phyloP scores from a whole-genome alignment of 1,284 basidiomycete genomes.

The Thecaphora thlaspeos region DNA sequence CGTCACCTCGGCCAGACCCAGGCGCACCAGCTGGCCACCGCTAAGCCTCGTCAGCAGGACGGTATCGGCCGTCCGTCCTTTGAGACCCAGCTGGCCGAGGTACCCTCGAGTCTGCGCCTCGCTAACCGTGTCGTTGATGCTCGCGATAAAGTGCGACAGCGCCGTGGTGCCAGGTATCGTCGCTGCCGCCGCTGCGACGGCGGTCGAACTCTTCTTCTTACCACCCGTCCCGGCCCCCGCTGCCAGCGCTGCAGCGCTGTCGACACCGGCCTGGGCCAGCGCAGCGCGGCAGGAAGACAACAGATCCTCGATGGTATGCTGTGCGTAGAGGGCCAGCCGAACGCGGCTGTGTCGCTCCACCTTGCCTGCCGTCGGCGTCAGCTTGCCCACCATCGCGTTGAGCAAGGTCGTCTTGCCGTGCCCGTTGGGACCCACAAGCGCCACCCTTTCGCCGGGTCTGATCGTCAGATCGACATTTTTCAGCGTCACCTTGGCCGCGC shows the following conservation, averaged over 20 bases:
- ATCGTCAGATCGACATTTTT: slow-evolving; percentile 65
- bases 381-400: slow-evolving; percentile 64
- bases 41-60: slow-evolving; percentile 25
- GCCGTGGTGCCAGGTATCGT: slow-evolving; percentile 49
- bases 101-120: slow-evolving; percentile 49
- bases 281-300: slow-evolving; percentile 3
- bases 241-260: neutral
- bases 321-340: slow-evolving; percentile 63
- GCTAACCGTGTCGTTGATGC: slow-evolving; percentile 1
- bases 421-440: slow-evolving; percentile 63
- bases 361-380: slow-evolving; percentile 64
- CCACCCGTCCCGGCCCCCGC: too few species aligned
- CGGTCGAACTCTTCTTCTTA: neutral
- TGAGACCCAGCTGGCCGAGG: slow-evolving; percentile 60
- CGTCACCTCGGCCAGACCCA: slow-evolving; percentile 41
- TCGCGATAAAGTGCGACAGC: slow-evolving; percentile 59
- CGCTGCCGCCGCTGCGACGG: neutral
- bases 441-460: slow-evolving; percentile 65
- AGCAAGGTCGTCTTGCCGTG: slow-evolving; percentile 47
- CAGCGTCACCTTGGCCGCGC: slow-evolving; percentile 59
- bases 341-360: slow-evolving; percentile 66
- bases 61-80: slow-evolving; percentile 39
- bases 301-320: slow-evolving; percentile 59
- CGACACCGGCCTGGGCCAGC: neutral
- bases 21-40: slow-evolving; percentile 65